These are phyloP conservation scores for Rutstroemia sp. DNA, from an alignment of 2,329 filamentous ascomycete genomes.

Conservation along the genomic window DNA sequence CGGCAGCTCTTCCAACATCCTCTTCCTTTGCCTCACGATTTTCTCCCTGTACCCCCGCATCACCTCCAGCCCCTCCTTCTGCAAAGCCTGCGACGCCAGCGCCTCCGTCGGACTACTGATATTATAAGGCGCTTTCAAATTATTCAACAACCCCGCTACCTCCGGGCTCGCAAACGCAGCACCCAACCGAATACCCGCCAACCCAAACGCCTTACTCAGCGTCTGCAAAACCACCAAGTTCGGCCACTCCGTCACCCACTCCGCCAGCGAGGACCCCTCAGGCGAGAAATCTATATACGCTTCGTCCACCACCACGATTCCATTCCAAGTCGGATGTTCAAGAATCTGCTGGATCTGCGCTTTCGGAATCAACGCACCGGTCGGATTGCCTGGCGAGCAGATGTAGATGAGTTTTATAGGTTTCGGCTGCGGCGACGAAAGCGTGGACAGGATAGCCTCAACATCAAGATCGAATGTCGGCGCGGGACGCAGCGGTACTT, in stretches of 20 bases:
- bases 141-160: constrained; percentile 78
- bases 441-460: constrained; percentile 54
- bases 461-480: constrained; percentile 70
- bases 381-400: constrained; percentile 93
- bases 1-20: constrained; percentile 66
- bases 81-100: constrained; percentile 68
- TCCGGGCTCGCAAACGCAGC: constrained; percentile 70
- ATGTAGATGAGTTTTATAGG: constrained; percentile 85
- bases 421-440: constrained; percentile 49
- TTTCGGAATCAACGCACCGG: constrained; percentile 70
- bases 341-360: constrained; percentile 66
- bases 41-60: constrained; percentile 66
- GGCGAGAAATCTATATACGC: constrained; percentile 93
- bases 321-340: constrained; percentile 89
- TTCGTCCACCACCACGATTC: constrained; percentile 86
- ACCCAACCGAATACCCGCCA: constrained; percentile 88
- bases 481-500: constrained; percentile 69
- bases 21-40: constrained; percentile 69
- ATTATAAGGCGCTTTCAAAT: constrained; percentile 93
- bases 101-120: constrained; percentile 81
- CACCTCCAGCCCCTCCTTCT: constrained; percentile 55
- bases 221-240: constrained; percentile 98
- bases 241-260: constrained; percentile 87
- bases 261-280: constrained; percentile 71
- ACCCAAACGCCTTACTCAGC: constrained; percentile 92